Evolutionary conservation across 2,329 filamentous ascomycete genomes (phyloP).

Genomic region (Alternaria ethzedia): DNA sequence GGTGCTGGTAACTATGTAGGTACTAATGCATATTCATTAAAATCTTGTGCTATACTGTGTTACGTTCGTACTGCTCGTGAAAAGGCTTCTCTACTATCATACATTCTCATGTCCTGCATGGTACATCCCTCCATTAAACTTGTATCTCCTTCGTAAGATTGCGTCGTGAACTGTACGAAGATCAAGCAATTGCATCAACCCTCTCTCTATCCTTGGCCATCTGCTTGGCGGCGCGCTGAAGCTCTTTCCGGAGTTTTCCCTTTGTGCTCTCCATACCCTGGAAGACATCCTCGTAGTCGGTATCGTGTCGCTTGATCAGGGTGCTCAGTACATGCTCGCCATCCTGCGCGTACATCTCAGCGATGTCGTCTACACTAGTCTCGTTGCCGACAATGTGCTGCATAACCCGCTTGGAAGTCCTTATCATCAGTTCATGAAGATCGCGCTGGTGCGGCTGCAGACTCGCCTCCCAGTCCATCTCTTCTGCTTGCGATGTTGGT

Average conservation of each 20-base stretch:
- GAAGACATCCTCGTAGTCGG: slow-evolving; percentile 41
- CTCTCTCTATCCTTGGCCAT: slow-evolving; percentile 16
- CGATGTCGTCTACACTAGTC: slow-evolving; percentile 51
- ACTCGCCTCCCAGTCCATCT: slow-evolving; percentile 48
- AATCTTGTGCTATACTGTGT: not conserved
- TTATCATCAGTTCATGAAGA: slow-evolving; percentile 48
- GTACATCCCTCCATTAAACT: not conserved
- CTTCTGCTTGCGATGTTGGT: slow-evolving; percentile 34
- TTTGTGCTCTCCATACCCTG: slow-evolving; percentile 33
- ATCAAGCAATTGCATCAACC: not conserved
- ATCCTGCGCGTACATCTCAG: slow-evolving; percentile 53
- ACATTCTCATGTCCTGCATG: not conserved
- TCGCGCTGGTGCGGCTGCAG: slow-evolving; percentile 50
- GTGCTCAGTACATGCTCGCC: slow-evolving; percentile 53
- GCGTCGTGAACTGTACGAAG: accelerated
- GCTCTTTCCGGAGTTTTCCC: slow-evolving; percentile 21
- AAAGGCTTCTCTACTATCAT: not conserved
- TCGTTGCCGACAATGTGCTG: slow-evolving; percentile 57
- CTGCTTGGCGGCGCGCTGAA: slow-evolving; percentile 15
- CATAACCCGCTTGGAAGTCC: slow-evolving; percentile 52
- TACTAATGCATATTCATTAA: not conserved
- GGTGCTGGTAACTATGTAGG: not conserved
- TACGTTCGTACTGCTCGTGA: not conserved
- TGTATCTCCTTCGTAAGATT: not conserved
- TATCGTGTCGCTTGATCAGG: slow-evolving; percentile 50